Evolutionary conservation across 2,329 filamentous ascomycete genomes (phyloP).

Genomic region (Chaetothyriales sp.): DNA sequence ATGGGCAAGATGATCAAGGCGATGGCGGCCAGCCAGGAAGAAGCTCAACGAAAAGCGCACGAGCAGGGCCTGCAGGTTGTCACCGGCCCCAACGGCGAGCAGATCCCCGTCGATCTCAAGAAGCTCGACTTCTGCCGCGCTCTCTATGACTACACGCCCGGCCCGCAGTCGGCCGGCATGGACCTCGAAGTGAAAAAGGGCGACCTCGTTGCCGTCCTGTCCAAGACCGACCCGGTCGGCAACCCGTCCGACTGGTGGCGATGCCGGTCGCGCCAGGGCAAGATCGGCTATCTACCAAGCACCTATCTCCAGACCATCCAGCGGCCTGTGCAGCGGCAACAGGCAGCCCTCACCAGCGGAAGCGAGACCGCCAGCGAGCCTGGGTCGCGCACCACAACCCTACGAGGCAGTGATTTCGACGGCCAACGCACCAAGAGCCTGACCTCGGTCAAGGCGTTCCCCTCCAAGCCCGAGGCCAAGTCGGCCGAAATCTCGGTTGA

Average conservation of each 20-base stretch:
- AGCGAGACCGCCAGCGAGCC: constrained; percentile 22
- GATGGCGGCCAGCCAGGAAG: constrained; percentile 69
- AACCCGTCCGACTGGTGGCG: constrained; percentile 95
- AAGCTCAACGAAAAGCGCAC: constrained; percentile 43
- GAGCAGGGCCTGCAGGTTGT: constrained; percentile 30
- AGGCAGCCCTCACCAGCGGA: constrained; percentile 25
- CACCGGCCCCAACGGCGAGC: constrained; percentile 23
- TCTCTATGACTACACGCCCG: constrained; percentile 83
- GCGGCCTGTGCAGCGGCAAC: constrained; percentile 28
- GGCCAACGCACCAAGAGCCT: constrained; percentile 21
- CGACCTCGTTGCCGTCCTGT: constrained; percentile 83
- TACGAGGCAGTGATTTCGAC: constrained; percentile 25
- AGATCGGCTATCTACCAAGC: constrained; percentile 79
- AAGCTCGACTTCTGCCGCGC: constrained; percentile 95
- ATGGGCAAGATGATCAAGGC: constrained; percentile 92
- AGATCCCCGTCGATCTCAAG: constrained; percentile 56
- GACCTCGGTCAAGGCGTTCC: constrained; percentile 13
- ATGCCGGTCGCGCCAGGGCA: constrained; percentile 75
- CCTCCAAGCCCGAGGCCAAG: constrained; percentile 36
- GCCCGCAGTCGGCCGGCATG: constrained; percentile 50
- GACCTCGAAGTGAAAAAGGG: constrained; percentile 89
- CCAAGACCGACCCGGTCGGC: constrained; percentile 81
- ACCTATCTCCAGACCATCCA: constrained; percentile 74
- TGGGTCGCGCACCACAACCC: constrained; percentile 39
- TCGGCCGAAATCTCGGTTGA: constrained; percentile 50